Evolutionary conservation across 805 yeast genomes (phyloP).

Genomic region (Scheffersomyces amazonensis): DNA sequence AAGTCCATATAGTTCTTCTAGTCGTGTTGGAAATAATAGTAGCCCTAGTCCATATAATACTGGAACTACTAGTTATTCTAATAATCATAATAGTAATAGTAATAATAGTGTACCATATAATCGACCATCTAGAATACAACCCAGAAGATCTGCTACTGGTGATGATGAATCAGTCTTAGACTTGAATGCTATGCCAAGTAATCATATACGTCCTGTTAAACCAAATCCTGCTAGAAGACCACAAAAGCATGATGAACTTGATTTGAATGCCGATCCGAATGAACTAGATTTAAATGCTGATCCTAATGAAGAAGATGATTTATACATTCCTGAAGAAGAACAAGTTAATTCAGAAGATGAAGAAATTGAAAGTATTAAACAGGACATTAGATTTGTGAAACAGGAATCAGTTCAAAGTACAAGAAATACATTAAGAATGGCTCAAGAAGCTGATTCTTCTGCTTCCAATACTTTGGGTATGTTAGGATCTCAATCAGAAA

Average conservation of each 20-base stretch:
- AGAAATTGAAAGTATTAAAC: constrained; percentile 83
- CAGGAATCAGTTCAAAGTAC: constrained; percentile 85
- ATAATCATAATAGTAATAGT: constrained; percentile 5
- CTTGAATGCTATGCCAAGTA: constrained; percentile 36
- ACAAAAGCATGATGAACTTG: constrained; percentile 15
- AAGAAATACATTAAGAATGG: constrained; percentile 68
- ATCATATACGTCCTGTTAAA: constrained; percentile 18
- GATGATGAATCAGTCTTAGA: constrained; percentile 35
- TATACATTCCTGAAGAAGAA: constrained; percentile 34
- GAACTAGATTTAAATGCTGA: constrained; percentile 27
- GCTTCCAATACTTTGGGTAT: constrained; percentile 77
- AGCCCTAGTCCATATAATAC: neutral
- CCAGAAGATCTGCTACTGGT: constrained; percentile 1
- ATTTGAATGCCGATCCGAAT: constrained; percentile 29
- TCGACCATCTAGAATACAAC: constrained; percentile 1
- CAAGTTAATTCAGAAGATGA: constrained; percentile 67
- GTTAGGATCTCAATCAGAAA: constrained; percentile 91
- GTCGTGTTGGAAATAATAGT: neutral
- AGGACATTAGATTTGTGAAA: constrained; percentile 77
- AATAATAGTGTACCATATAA: neutral
- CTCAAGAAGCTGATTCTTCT: constrained; percentile 45
- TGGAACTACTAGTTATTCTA: constrained; percentile 7
- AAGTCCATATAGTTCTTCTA: constrained; percentile 1
- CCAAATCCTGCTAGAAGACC: constrained; percentile 17
- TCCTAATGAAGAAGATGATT: constrained; percentile 36